Evolutionary conservation across 768 basidiomycete species (phyloP).

Genomic region (Myochromella boudieri): DNA sequence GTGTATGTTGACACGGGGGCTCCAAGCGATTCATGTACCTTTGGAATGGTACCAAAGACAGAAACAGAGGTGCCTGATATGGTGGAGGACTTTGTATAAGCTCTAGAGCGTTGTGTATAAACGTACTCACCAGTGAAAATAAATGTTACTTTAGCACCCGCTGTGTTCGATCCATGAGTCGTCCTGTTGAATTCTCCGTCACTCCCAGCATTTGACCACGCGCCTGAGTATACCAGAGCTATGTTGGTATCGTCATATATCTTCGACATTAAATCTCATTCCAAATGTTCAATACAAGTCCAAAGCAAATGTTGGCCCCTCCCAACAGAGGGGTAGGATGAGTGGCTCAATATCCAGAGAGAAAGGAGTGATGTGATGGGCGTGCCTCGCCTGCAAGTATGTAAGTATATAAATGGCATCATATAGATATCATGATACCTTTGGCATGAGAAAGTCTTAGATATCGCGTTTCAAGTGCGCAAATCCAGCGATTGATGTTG

Average conservation of each 20-base stretch:
- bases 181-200: constrained; percentile 5
- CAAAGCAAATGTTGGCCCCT: too few species aligned
- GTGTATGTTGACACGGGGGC: constrained; percentile 12
- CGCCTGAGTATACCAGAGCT: constrained; percentile 3
- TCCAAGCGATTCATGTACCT: not conserved
- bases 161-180: constrained; percentile 15
- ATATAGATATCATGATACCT: too few species aligned
- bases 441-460: too few species aligned
- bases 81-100: not conserved
- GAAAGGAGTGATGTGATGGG: too few species aligned
- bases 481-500: too few species aligned
- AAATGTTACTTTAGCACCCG: constrained; percentile 23
- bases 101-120: not conserved
- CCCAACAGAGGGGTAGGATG: too few species aligned
- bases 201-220: constrained; percentile 8
- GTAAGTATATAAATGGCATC: too few species aligned
- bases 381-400: too few species aligned
- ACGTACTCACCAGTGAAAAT: constrained; percentile 22
- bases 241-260: constrained; percentile 7
- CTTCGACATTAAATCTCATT: not conserved
- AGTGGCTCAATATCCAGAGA: too few species aligned
- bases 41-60: constrained; percentile 17
- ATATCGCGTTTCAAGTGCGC: too few species aligned
- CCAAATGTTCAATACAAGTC: too few species aligned
- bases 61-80: constrained; percentile 16